Evolutionary conservation across 495 filamentous ascomycete species (phyloP).

Genomic region (Xylaria telfairii): DNA sequence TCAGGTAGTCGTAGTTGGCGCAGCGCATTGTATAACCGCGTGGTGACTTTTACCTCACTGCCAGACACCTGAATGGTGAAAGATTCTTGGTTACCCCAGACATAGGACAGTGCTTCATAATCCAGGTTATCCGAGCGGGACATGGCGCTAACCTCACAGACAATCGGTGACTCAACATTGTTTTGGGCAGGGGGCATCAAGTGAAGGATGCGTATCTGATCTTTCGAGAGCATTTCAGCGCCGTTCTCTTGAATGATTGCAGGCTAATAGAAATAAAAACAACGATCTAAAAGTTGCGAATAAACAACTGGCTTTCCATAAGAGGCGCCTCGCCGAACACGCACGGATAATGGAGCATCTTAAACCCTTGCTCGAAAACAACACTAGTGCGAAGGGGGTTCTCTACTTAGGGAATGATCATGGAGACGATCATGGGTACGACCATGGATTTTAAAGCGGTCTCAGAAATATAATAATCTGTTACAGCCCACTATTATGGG

Average conservation of each 20-base stretch:
- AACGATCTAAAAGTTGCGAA: too few relatives aligned
- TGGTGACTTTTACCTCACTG: background rate
- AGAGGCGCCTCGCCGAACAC: too few relatives aligned
- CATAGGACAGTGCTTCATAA: background rate
- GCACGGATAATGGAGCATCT: too few relatives aligned
- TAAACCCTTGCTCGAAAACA: too few relatives aligned
- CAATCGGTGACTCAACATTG: background rate
- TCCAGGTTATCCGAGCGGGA: background rate
- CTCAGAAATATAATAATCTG: too few relatives aligned
- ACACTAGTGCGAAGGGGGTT: too few relatives aligned
- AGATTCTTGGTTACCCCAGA: background rate
- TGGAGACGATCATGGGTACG: too few relatives aligned
- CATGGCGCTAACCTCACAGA: background rate
- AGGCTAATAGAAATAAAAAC: background rate
- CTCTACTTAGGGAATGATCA: too few relatives aligned
- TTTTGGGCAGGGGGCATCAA: background rate
- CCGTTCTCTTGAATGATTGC: background rate
- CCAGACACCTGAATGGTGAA: conserved; percentile 1
- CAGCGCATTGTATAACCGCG: background rate
- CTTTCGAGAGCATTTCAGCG: background rate
- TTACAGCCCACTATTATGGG: too few relatives aligned
- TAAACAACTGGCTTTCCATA: too few relatives aligned
- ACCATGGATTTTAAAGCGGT: too few relatives aligned
- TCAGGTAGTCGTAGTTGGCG: conserved; percentile 1
- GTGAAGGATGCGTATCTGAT: conserved; percentile 2